These are phyloP conservation scores for Diaporthe sp. DNA, from an alignment of 2,329 filamentous ascomycete genomes.

Conservation along the genomic window DNA sequence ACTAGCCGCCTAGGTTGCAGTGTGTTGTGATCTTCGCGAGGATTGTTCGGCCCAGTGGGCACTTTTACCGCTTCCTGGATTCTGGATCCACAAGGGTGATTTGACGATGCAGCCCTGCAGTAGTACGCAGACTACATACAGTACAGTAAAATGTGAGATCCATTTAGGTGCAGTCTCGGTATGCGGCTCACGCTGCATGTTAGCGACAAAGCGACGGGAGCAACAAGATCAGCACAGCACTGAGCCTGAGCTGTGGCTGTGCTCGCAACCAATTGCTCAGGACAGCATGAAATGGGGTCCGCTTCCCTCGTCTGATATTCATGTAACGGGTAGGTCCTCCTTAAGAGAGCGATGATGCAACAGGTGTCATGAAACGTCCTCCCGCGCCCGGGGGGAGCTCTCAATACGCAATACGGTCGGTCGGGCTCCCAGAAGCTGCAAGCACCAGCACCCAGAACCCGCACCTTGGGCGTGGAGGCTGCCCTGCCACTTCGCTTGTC, in stretches of 20 bases:
- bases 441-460: neutral
- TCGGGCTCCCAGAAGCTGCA: constrained; percentile 4
- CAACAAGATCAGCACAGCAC: constrained; percentile 4
- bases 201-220: neutral
- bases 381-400: constrained; percentile 24
- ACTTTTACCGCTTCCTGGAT: neutral
- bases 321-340: constrained; percentile 24
- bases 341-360: constrained; percentile 30
- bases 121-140: neutral
- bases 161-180: neutral
- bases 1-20: neutral
- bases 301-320: constrained; percentile 26
- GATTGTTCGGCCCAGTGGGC: neutral
- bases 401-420: neutral
- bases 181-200: neutral
- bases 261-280: constrained; percentile 6
- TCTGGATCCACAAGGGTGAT: neutral
- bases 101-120: neutral
- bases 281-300: neutral
- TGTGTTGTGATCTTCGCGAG: neutral
- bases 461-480: constrained; percentile 10
- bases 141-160: neutral
- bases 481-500: constrained; percentile 1
- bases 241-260: constrained; percentile 8
- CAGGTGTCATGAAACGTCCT: constrained; percentile 30